Percentiles rank a stretch among this genome's conserved stretches.
Evolutionary conservation across 805 yeast species (phyloP).

Genomic region (Lipomyces oligophaga): DNA sequence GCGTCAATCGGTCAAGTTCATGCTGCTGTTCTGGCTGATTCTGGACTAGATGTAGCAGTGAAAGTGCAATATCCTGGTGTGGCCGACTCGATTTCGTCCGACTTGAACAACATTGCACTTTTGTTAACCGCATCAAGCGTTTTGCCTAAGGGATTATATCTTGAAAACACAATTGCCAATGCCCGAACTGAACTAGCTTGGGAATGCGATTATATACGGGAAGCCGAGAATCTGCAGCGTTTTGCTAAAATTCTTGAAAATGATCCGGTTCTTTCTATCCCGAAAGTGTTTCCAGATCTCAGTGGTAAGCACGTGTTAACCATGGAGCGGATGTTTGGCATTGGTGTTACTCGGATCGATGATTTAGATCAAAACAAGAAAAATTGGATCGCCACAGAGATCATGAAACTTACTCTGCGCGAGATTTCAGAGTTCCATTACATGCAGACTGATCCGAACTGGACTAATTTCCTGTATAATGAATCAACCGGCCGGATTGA

Average conservation of each 20-base stretch:
- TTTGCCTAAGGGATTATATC: constrained; percentile 84
- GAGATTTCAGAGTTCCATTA: constrained; percentile 82
- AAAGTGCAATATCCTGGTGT: constrained; percentile 98
- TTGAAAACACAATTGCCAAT: constrained; percentile 87
- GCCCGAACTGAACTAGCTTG: constrained; percentile 91
- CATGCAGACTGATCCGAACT: constrained; percentile 99
- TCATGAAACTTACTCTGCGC: constrained; percentile 79
- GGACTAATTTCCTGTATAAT: constrained; percentile 95
- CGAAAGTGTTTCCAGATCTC: constrained; percentile 69
- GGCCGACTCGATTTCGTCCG: constrained; percentile 87
- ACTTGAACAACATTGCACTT: constrained; percentile 77
- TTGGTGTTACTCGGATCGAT: constrained; percentile 68
- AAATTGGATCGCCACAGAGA: constrained; percentile 76
- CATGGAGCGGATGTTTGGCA: constrained; percentile 84
- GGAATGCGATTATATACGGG: constrained; percentile 96
- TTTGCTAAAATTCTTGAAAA: constrained; percentile 60
- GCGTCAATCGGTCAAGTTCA: constrained; percentile 98
- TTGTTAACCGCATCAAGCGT: constrained; percentile 80
- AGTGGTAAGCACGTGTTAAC: constrained; percentile 83
- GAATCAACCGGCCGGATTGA: constrained; percentile 67
- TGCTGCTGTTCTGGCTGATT: constrained; percentile 50
- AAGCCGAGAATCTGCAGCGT: constrained; percentile 69
- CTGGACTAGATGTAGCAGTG: constrained; percentile 60
- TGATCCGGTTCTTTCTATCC: constrained; percentile 68
- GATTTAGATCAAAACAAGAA: constrained; percentile 64